These are phyloP conservation scores for Cordia subcordata DNA, from an alignment of 257 asterid genomes.

Conservation along the genomic window DNA sequence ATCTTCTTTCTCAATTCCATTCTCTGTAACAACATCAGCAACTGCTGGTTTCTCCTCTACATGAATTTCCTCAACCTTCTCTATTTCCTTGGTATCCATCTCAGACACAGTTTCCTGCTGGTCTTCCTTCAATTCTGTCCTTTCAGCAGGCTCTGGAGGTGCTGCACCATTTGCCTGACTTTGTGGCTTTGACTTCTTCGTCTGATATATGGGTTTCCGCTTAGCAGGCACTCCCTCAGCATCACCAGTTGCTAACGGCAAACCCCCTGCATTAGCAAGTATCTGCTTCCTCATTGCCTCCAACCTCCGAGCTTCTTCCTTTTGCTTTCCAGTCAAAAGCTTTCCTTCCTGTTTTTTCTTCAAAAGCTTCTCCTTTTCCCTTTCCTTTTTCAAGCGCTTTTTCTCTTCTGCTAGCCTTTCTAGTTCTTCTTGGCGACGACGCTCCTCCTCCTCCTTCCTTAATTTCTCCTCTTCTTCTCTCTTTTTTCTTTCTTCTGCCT, in stretches of 20 bases:
- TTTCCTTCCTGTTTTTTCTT: slow-evolving; percentile 87
- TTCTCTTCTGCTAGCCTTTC: slow-evolving; percentile 79
- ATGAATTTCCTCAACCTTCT: slow-evolving; percentile 19
- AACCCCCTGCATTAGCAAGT: slow-evolving; percentile 55
- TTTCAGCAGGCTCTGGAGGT: slow-evolving; percentile 38
- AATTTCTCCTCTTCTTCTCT: slow-evolving; percentile 77
- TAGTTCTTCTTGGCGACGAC: slow-evolving; percentile 57
- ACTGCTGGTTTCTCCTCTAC: slow-evolving; percentile 33
- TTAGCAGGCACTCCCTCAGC: slow-evolving; percentile 44
- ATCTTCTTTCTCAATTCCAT: slow-evolving; percentile 46
- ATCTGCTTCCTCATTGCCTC: slow-evolving; percentile 88
- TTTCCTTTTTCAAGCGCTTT: slow-evolving; percentile 81
- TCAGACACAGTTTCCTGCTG: slow-evolving; percentile 38
- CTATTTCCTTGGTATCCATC: slow-evolving; percentile 35
- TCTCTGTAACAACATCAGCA: slow-evolving; percentile 44
- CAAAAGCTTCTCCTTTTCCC: slow-evolving; percentile 72
- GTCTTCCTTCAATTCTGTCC: slow-evolving; percentile 30
- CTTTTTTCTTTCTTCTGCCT: slow-evolving; percentile 73
- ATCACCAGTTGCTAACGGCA: slow-evolving; percentile 49
- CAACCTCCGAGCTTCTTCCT: slow-evolving; percentile 83
- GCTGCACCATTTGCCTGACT: slow-evolving; percentile 60
- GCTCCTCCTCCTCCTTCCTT: slow-evolving; percentile 94
- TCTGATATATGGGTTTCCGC: slow-evolving; percentile 61
- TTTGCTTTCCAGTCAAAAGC: slow-evolving; percentile 76
- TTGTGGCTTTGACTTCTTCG: slow-evolving; percentile 65